Evolutionary conservation across 2,329 filamentous ascomycete genomes (phyloP).

Genomic region (Atkinsonella texensis): DNA sequence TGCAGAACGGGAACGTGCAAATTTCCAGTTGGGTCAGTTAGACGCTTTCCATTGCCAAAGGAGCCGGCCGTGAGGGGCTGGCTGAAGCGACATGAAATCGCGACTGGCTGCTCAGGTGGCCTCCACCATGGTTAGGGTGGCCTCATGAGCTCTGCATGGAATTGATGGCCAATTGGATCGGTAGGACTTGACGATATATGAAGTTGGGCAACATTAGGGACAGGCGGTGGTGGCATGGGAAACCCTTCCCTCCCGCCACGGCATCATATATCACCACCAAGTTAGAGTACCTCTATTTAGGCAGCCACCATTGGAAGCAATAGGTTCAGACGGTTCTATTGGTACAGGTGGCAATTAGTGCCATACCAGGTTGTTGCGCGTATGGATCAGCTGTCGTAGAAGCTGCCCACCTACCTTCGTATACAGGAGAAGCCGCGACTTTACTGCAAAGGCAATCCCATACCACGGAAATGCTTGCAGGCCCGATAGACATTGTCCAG

Average conservation of each 20-base stretch:
- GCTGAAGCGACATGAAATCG: background rate
- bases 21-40: too few relatives aligned
- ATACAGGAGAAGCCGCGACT: slow-evolving; percentile 2
- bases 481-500: too few relatives aligned
- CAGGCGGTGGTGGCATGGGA: background rate
- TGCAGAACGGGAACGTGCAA: too few relatives aligned
- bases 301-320: too few relatives aligned
- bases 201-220: background rate
- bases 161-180: too few relatives aligned
- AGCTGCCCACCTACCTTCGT: background rate
- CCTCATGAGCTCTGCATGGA: too few relatives aligned
- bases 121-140: background rate
- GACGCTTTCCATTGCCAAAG: too few relatives aligned
- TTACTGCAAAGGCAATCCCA: slow-evolving; percentile 8
- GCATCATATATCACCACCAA: too few relatives aligned
- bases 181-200: background rate
- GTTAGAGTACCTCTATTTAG: too few relatives aligned
- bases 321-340: too few relatives aligned
- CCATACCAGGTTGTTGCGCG: background rate
- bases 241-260: too few relatives aligned
- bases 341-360: background rate
- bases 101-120: background rate
- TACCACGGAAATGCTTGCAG: background rate
- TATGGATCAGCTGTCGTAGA: background rate
- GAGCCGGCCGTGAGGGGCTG: background rate